These are phyloP conservation scores for Penicillium malachiteum DNA, from an alignment of 495 filamentous ascomycete genomes.

Conservation along the genomic window DNA sequence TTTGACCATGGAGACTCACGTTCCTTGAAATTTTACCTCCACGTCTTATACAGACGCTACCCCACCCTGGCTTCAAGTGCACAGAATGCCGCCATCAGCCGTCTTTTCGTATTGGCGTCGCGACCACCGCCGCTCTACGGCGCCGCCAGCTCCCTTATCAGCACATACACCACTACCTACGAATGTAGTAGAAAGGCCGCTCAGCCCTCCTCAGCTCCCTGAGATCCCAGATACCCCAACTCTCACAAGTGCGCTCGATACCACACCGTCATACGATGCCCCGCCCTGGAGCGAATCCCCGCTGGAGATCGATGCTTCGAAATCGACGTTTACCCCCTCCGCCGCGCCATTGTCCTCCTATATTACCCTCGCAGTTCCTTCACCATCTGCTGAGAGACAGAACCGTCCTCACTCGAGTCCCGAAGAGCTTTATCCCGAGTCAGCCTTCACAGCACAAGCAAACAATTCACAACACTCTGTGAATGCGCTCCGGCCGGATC, in stretches of 20 bases:
- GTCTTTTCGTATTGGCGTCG: constrained; percentile 53
- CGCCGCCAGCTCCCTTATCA: constrained; percentile 32
- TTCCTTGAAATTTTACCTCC: constrained; percentile 9
- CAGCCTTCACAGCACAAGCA: constrained; percentile 23
- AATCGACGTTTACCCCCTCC: constrained; percentile 22
- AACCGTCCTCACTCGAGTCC: constrained; percentile 37
- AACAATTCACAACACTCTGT: constrained; percentile 32
- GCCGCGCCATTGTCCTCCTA: constrained; percentile 35
- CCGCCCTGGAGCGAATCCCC: constrained; percentile 21
- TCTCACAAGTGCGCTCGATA: constrained; percentile 24
- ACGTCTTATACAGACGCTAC: constrained; percentile 4
- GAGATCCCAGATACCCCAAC: constrained; percentile 31
- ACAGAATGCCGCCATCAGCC: constrained; percentile 43
- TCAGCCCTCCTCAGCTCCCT: constrained; percentile 38
- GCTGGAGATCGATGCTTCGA: constrained; percentile 26
- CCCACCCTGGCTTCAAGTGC: constrained; percentile 11
- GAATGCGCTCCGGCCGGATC: constrained; percentile 22
- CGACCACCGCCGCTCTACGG: constrained; percentile 44
- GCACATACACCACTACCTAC: constrained; percentile 20
- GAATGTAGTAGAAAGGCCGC: constrained; percentile 17
- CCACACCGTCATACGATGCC: constrained; percentile 13
- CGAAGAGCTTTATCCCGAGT: constrained; percentile 28
- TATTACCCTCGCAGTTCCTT: constrained; percentile 27
- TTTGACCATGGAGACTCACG: constrained; percentile 20
- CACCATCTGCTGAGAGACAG: constrained; percentile 27